Evolutionary conservation across 371 early-diverging fungal species (phyloP), one percentile per base, ranked within the genome.

Genomic region (Mucor lusitanicus): DNA sequence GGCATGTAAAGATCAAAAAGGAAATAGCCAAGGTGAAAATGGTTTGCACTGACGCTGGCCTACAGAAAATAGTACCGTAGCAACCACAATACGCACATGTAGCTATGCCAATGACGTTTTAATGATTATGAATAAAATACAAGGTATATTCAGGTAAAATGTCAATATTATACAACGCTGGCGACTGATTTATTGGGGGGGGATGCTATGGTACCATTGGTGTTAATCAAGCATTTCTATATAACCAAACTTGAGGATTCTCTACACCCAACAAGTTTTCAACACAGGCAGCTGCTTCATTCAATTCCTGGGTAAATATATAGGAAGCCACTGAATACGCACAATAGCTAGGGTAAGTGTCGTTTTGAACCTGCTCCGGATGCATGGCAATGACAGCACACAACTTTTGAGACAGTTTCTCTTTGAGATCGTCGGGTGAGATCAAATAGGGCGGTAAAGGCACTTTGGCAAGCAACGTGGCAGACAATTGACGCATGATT

Each of bases 391-490:
- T 61, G 2, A 59, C 55, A 13, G 13, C 23, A 28, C 74, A 63
- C 8, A 80, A 64, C 6, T 48, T 54, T 21, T 59, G 53, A 6
- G 58, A 37, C 48, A 76, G 68, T 28, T 70, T 71, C 0, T 56
- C 28, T 23, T 78, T 71, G 25, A 69, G 60, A 3, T 74, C 70
- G 6, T 60, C 54, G 0, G 79, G 79, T 13, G 71, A 70, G 12
- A 76, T 66, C 55, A 79, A 58, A 42, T 76, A 79, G 0, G 82
- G 79, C 3, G 82, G 82, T n/a, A 82, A 61, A 6, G 82, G 55
- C 59, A 70, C 71, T 59, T 82, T 82, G n/a, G 79, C 64, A n/a
- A 77, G 60, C 32, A 82, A 35, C 1, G 79, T 71, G 4, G 73
- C 66, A 0, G 82, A 73, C 17, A 79, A 40, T 15, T 75, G 61